Evolutionary conservation across 2,329 filamentous ascomycete species (phyloP).

Genomic region (Dendrostoma leiphaemia): DNA sequence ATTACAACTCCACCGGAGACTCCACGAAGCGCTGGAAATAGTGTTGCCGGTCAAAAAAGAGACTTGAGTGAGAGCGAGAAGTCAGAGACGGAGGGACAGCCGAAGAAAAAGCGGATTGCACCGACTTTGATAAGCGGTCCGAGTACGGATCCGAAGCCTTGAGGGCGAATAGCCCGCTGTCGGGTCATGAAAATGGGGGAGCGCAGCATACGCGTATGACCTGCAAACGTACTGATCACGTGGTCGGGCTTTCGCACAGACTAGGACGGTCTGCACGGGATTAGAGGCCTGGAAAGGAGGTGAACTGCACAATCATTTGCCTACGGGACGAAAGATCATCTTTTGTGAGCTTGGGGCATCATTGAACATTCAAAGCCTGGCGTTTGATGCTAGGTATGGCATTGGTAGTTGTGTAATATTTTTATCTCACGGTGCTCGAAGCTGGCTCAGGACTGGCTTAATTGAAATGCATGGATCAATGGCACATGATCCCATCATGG

Average conservation of each 20-base stretch:
- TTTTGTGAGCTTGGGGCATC: background rate
- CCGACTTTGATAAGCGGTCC: constrained; percentile 54
- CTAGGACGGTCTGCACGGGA: background rate
- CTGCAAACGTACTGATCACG: background rate
- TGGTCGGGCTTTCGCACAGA: background rate
- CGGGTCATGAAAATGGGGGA: background rate
- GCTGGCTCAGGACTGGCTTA: background rate
- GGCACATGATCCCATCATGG: background rate
- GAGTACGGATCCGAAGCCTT: constrained; percentile 17
- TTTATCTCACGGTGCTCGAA: background rate
- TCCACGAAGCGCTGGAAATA: constrained; percentile 61
- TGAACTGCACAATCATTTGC: background rate
- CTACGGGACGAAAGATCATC: background rate
- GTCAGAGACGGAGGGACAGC: constrained; percentile 47
- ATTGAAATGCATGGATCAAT: background rate
- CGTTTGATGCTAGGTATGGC: background rate
- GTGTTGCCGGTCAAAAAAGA: constrained; percentile 54
- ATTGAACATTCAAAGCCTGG: background rate
- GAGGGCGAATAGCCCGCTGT: background rate
- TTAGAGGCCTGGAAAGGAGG: background rate
- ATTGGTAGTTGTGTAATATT: background rate
- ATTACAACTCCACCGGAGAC: constrained; percentile 91
- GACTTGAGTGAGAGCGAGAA: constrained; percentile 56
- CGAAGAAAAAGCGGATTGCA: constrained; percentile 70
- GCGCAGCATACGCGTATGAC: background rate